Conservation (phyloP, 371 early-diverging fungal species). For the Mortierella sp. region DNA sequence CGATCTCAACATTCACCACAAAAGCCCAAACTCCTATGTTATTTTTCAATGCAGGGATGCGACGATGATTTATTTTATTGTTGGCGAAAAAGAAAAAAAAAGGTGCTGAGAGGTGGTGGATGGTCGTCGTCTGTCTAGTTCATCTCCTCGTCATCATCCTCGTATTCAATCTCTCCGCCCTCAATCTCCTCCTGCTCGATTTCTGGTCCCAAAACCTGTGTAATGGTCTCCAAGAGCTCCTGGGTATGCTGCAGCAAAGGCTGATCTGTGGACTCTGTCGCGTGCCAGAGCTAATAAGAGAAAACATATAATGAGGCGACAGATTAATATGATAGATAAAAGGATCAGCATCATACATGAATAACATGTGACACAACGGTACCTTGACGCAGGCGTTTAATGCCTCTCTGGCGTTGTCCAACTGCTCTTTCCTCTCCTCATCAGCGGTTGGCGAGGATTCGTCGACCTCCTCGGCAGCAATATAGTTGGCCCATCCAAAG, state of each 20-base stretch:
- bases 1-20: background rate
- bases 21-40: background rate
- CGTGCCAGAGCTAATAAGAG: constrained; percentile 66
- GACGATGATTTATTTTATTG: background rate
- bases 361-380: constrained; percentile 18
- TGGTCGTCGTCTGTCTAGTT: constrained; percentile 26
- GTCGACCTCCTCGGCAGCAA: constrained; percentile 75
- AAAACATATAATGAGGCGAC: constrained; percentile 20
- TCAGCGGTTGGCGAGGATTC: constrained; percentile 58
- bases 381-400: constrained; percentile 81
- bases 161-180: constrained; percentile 55
- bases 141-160: constrained; percentile 60
- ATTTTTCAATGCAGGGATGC: constrained; percentile 6
- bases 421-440: constrained; percentile 66
- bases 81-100: background rate
- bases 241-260: constrained; percentile 77
- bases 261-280: constrained; percentile 75
- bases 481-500: constrained; percentile 92
- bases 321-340: background rate
- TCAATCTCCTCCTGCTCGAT: constrained; percentile 50
- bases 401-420: constrained; percentile 84
- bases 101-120: background rate
- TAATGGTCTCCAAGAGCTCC: constrained; percentile 73
- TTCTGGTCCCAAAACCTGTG: constrained; percentile 64
- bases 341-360: background rate